phyloP scores from a whole-genome alignment of 169 alveolate genomes.

The Babesia bovis region DNA sequence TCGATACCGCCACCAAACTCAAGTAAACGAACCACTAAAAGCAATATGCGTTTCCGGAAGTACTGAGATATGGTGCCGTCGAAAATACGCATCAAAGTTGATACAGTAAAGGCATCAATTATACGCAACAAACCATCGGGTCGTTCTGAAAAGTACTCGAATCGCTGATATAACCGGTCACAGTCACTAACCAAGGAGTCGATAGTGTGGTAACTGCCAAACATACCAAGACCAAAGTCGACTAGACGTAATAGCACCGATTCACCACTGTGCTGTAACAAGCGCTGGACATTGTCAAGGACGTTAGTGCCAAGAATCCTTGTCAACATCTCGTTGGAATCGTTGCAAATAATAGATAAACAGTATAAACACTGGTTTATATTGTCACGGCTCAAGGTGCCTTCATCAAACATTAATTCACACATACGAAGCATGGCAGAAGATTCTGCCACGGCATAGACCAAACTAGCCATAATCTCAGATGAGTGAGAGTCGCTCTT shows the following conservation, averaged over 20 bases:
- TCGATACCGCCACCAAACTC: conserved; percentile 20
- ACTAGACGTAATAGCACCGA: conserved; percentile 9
- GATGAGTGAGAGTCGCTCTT: background rate
- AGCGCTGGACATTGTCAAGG: background rate
- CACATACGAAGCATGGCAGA: conserved; percentile 16
- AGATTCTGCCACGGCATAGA: background rate
- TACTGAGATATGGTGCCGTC: conserved; percentile 17
- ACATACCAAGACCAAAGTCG: conserved; percentile 21
- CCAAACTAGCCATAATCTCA: conserved; percentile 11
- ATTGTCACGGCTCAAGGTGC: conserved; percentile 4
- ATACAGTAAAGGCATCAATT: conserved; percentile 5
- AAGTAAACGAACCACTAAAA: conserved; percentile 1
- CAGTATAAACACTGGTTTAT: conserved; percentile 28
- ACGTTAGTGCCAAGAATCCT: background rate
- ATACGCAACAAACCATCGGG: background rate
- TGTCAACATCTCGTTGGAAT: conserved; percentile 27
- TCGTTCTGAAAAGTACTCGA: background rate
- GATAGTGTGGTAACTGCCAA: conserved; percentile 23
- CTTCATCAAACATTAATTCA: background rate
- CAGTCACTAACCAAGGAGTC: conserved; percentile 9
- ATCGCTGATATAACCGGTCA: conserved; percentile 15
- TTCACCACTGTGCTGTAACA: conserved; percentile 11
- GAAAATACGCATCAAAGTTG: background rate
- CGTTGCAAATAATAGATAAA: conserved; percentile 5
- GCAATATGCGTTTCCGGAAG: conserved; percentile 19